These are phyloP conservation scores for Thraustotheca clavata DNA, from an alignment of 352 stramenopile species.

Conservation along the genomic window DNA sequence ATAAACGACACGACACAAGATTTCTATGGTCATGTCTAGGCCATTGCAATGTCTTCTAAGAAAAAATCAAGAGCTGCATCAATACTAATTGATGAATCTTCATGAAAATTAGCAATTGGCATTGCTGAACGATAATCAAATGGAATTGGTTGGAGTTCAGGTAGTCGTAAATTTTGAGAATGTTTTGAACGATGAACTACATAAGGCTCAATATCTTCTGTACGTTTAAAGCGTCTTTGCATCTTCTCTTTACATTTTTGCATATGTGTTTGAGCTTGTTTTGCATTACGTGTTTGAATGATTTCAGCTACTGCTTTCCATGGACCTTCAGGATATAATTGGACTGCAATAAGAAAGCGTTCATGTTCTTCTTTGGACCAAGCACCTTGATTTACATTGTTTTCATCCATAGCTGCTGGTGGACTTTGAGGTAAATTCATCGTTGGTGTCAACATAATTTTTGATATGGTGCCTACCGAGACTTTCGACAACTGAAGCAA, in stretches of 20 bases:
- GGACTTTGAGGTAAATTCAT: background rate
- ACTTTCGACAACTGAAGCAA: constrained; percentile 4
- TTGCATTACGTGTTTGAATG: constrained; percentile 56
- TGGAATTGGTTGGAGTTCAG: background rate
- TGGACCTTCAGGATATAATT: constrained; percentile 54
- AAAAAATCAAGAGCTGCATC: background rate
- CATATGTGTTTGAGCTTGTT: constrained; percentile 67
- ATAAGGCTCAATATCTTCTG: constrained; percentile 1
- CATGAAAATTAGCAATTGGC: background rate
- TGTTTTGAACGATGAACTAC: constrained; percentile 1
- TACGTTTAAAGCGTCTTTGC: constrained; percentile 30
- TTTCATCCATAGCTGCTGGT: background rate
- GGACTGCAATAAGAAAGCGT: constrained; percentile 57
- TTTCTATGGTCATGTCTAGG: too few species aligned
- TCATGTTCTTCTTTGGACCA: constrained; percentile 66
- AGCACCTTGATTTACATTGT: constrained; percentile 29
- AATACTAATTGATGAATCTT: background rate
- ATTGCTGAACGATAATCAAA: background rate
- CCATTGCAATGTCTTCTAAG: background rate
- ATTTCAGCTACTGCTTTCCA: constrained; percentile 68
- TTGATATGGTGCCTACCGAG: background rate
- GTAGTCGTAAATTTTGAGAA: background rate
- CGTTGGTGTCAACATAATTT: background rate
- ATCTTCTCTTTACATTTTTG: constrained; percentile 78
- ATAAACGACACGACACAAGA: too few species aligned